Conservation (phyloP, 139 green algal genomes). For the Micractinium conductrix region DNA sequence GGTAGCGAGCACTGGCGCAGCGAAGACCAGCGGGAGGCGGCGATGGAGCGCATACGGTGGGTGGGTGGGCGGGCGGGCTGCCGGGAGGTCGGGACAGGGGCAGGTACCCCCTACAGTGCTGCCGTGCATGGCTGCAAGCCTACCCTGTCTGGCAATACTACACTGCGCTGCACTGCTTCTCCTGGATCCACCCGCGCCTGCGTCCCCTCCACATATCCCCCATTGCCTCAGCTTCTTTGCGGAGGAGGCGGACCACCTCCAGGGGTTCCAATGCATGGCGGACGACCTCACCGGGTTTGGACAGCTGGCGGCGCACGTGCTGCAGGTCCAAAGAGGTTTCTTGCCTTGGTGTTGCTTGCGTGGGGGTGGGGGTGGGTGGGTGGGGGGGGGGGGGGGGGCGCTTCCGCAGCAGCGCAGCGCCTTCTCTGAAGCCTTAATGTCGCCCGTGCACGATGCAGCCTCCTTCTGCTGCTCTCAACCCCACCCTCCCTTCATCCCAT, state of each 20-base stretch:
- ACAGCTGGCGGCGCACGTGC: conserved; percentile 33
- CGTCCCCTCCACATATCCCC: neutral
- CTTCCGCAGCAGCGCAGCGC: no score
- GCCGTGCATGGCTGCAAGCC: no score
- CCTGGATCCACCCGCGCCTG: neutral
- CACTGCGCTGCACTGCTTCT: no score
- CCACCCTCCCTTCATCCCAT: neutral
- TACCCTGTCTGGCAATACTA: no score
- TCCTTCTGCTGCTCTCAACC: neutral
- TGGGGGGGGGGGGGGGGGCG: no score
- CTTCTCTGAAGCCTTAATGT: no score
- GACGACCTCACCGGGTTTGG: conserved; percentile 74
- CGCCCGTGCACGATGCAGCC: neutral
- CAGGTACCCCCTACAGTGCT: no score
- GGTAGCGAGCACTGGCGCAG: conserved; percentile 2
- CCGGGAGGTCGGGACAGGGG: no score
- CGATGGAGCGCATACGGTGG: conserved; percentile 54
- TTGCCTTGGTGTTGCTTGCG: no score
- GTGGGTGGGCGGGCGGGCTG: neutral
- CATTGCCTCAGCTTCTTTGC: conserved; percentile 39
- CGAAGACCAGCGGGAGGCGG: conserved; percentile 52
- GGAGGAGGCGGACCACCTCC: conserved; percentile 69
- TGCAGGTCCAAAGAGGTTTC: no score
- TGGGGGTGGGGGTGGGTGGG: no score
- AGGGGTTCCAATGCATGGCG: conserved; percentile 68